These are phyloP conservation scores for Penicillium maclennaniae DNA, from an alignment of 495 filamentous ascomycete genomes.

Conservation along the genomic window DNA sequence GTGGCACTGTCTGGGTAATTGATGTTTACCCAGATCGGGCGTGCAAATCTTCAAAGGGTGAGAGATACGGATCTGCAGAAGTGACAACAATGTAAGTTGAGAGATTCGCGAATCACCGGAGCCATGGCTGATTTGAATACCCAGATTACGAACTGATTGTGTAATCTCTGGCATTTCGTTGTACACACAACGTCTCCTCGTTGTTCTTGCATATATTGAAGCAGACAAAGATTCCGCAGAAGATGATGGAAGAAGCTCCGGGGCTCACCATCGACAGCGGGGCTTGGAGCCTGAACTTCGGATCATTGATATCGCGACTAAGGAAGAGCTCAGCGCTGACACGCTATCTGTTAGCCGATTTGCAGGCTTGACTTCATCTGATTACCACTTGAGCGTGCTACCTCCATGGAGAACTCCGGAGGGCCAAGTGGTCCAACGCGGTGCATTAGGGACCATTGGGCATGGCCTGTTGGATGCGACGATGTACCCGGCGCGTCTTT, in stretches of 20 bases:
- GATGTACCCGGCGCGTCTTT: slow-evolving; percentile 76
- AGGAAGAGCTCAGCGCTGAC: slow-evolving; percentile 77
- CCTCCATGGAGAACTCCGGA: slow-evolving; percentile 63
- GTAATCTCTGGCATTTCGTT: slow-evolving; percentile 94
- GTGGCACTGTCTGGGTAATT: slow-evolving; percentile 90
- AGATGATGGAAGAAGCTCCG: slow-evolving; percentile 34
- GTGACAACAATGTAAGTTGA: slow-evolving; percentile 80
- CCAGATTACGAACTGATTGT: slow-evolving; percentile 88
- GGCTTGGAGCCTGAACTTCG: slow-evolving; percentile 83
- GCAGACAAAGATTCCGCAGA: slow-evolving; percentile 55
- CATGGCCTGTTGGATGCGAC: slow-evolving; percentile 73
- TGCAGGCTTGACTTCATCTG: slow-evolving; percentile 78
- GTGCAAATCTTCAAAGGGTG: slow-evolving; percentile 67
- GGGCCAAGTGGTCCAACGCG: slow-evolving; percentile 55
- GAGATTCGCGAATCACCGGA: background rate
- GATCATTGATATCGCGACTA: slow-evolving; percentile 79
- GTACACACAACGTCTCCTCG: slow-evolving; percentile 87
- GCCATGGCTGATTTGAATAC: background rate
- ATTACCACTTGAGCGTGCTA: slow-evolving; percentile 85
- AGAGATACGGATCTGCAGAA: slow-evolving; percentile 73
- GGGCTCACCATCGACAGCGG: slow-evolving; percentile 62
- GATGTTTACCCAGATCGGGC: slow-evolving; percentile 79
- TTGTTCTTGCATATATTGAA: slow-evolving; percentile 85
- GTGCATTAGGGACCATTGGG: slow-evolving; percentile 63
- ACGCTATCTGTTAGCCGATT: slow-evolving; percentile 78